Percentiles rank a stretch among this genome's conserved stretches.
phyloP scores from a whole-genome alignment of 2,329 filamentous ascomycete species.

The Karstenula rhodostoma region DNA sequence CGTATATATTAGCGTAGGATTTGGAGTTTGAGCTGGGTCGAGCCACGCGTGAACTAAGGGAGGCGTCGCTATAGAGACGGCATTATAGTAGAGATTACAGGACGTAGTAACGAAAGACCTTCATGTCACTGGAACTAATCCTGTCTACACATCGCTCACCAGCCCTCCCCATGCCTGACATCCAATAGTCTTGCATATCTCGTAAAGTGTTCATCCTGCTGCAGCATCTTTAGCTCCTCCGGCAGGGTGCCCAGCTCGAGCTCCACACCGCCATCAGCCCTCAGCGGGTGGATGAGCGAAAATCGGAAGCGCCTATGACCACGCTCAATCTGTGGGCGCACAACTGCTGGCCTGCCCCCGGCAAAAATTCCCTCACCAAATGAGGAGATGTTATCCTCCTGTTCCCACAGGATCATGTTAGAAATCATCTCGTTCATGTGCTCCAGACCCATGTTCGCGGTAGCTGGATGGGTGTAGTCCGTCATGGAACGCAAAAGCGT shows the following conservation, averaged over 20 bases:
- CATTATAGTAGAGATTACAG: too few relatives aligned
- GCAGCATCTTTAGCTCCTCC: slow-evolving; percentile 58
- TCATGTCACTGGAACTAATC: too few relatives aligned
- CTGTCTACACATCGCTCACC: too few relatives aligned
- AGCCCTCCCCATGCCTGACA: not conserved
- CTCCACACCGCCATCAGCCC: slow-evolving; percentile 32
- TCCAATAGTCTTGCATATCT: slow-evolving; percentile 41
- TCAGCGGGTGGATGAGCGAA: slow-evolving; percentile 35
- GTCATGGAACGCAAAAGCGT: slow-evolving; percentile 32
- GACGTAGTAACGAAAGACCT: too few relatives aligned
- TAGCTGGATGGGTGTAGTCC: slow-evolving; percentile 26
- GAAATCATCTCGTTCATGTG: slow-evolving; percentile 37
- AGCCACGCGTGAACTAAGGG: too few relatives aligned
- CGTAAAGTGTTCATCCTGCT: slow-evolving; percentile 53
- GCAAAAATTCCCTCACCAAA: slow-evolving; percentile 33
- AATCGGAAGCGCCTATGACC: slow-evolving; percentile 35
- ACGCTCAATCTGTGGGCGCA: slow-evolving; percentile 40
- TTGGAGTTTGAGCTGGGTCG: too few relatives aligned
- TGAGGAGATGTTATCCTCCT: slow-evolving; percentile 23
- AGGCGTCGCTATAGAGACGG: too few relatives aligned
- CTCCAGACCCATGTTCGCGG: slow-evolving; percentile 33
- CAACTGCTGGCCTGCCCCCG: slow-evolving; percentile 30
- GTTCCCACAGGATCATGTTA: slow-evolving; percentile 32
- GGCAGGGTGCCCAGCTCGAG: slow-evolving; percentile 24
- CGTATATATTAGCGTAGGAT: too few relatives aligned